A percentile compares a stretch with the other conserved stretches of the same genome.
Conservation (phyloP, 148 eudicot genomes). For the Vaccinium darrowii region DNA sequence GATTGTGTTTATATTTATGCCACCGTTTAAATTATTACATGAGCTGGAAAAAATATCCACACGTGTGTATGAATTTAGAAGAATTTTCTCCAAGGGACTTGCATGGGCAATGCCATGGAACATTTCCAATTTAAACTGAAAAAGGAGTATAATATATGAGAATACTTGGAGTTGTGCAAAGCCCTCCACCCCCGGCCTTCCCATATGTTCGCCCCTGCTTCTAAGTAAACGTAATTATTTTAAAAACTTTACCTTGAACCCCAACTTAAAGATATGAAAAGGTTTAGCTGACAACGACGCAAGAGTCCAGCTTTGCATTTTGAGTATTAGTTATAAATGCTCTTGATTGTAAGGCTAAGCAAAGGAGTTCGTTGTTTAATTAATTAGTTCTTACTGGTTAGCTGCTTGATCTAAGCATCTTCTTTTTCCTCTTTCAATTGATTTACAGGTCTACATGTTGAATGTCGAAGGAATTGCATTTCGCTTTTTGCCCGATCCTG, state of each 20-base stretch:
- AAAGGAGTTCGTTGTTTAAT: conserved; percentile 4
- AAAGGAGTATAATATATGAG: no score
- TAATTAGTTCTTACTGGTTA: not conserved
- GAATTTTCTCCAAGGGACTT: no score
- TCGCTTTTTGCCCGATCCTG: conserved; percentile 92
- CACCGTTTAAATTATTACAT: no score
- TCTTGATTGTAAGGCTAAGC: not conserved
- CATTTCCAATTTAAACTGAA: no score
- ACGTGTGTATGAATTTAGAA: no score
- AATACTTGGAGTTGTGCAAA: no score
- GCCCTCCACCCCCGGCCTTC: no score
- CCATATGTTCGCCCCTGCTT: no score
- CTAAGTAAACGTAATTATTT: not conserved
- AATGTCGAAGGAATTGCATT: conserved; percentile 98
- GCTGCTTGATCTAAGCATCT: not conserved
- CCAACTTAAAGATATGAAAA: not conserved
- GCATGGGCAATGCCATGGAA: no score
- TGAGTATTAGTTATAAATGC: not conserved
- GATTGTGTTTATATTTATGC: no score
- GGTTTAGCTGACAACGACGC: not conserved
- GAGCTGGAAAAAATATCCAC: no score
- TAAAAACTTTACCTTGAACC: not conserved
- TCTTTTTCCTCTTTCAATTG: not conserved
- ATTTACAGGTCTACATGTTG: conserved; percentile 73
- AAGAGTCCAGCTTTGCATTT: not conserved